Conservation (phyloP, 805 yeast genomes). For the Wickerhamomyces pijperi region DNA sequence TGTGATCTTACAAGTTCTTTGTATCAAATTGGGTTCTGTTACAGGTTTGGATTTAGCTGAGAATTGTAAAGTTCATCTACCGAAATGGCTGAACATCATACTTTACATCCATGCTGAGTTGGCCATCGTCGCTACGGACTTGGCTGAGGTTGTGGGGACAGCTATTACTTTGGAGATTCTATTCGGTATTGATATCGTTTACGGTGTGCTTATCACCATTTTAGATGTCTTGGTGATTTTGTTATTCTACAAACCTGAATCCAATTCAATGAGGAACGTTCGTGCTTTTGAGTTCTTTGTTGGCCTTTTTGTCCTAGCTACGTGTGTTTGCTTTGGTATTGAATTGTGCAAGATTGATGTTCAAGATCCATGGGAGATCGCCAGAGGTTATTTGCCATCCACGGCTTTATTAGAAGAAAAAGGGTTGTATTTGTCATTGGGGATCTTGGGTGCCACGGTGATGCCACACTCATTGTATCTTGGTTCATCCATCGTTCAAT, state of each 20-base stretch:
- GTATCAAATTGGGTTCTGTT: slow-evolving; percentile 67
- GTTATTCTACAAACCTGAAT: slow-evolving; percentile 65
- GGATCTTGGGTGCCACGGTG: slow-evolving; percentile 87
- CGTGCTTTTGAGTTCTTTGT: slow-evolving; percentile 74
- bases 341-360: slow-evolving; percentile 53
- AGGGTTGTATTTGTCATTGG: slow-evolving; percentile 69
- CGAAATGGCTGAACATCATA: slow-evolving; percentile 42
- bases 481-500: slow-evolving; percentile 82
- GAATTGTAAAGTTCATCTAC: slow-evolving; percentile 59
- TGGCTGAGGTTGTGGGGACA: slow-evolving; percentile 92
- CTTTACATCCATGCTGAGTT: slow-evolving; percentile 69
- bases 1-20: slow-evolving; percentile 55
- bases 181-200: slow-evolving; percentile 58
- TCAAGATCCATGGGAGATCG: slow-evolving; percentile 39
- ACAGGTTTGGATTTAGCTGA: slow-evolving; percentile 75
- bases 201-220: slow-evolving; percentile 73
- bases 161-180: slow-evolving; percentile 77
- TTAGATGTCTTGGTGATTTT: slow-evolving; percentile 72
- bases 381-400: slow-evolving; percentile 64
- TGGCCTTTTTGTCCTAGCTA: slow-evolving; percentile 54
- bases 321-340: slow-evolving; percentile 65
- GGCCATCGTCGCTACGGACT: slow-evolving; percentile 85
- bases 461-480: slow-evolving; percentile 87
- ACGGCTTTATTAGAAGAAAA: slow-evolving; percentile 45
- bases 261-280: slow-evolving; percentile 65